phyloP scores from a whole-genome alignment of 129 eudicot genomes.

The Pittosporum tobira region DNA sequence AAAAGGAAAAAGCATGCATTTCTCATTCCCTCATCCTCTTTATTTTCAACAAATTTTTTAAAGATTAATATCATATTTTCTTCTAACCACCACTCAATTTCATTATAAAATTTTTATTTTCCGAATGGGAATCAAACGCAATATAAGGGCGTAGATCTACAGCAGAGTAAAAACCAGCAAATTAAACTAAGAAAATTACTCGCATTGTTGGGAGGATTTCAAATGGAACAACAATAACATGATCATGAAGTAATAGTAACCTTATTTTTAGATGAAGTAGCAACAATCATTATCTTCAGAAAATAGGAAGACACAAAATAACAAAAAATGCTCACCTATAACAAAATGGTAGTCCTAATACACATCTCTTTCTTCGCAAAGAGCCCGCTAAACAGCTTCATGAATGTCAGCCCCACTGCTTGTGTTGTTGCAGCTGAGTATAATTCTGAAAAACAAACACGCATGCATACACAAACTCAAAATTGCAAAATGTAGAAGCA shows the following conservation, averaged over 20 bases:
- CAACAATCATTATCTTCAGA: neutral
- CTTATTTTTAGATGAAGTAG: neutral
- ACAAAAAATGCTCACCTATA: conserved; percentile 29
- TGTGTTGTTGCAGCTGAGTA: conserved; percentile 1
- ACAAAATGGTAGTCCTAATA: conserved; percentile 60
- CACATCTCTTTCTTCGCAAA: conserved; percentile 68
- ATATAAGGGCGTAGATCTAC: too few species aligned
- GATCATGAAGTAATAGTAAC: neutral
- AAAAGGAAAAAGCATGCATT: too few species aligned
- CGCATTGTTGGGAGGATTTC: neutral
- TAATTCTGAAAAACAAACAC: neutral
- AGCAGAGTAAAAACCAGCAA: too few species aligned
- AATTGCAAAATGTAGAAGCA: neutral
- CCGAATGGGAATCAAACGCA: too few species aligned
- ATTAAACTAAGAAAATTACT: neutral
- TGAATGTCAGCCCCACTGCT: conserved; percentile 35
- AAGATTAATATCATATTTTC: too few species aligned
- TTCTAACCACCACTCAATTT: too few species aligned
- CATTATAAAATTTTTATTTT: too few species aligned
- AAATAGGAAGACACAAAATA: neutral
- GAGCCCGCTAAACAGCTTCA: conserved; percentile 49
- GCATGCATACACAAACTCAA: neutral
- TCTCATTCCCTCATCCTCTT: too few species aligned
- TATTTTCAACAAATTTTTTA: too few species aligned
- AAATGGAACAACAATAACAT: neutral